Evolutionary conservation across 2,329 filamentous ascomycete species (phyloP).

Genomic region (Niveomyces coronatus): DNA sequence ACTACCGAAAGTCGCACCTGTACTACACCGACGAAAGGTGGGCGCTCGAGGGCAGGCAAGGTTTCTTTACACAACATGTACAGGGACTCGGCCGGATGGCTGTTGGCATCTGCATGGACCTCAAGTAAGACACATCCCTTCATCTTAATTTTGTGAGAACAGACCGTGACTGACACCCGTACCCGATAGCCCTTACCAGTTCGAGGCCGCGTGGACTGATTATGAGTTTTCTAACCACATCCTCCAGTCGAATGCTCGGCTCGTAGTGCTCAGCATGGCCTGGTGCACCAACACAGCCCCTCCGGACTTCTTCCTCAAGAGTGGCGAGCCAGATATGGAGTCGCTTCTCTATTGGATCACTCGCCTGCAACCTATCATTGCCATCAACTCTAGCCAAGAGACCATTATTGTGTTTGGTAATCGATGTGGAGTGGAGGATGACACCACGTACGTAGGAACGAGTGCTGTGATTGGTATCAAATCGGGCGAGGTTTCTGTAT

Average conservation of each 20-base stretch:
- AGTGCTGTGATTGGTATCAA: slow-evolving; percentile 60
- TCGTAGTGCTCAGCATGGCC: slow-evolving; percentile 67
- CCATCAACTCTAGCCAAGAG: slow-evolving; percentile 40
- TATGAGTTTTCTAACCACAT: slow-evolving; percentile 41
- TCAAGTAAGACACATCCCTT: slow-evolving; percentile 31
- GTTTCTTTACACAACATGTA: slow-evolving; percentile 33
- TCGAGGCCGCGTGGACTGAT: slow-evolving; percentile 9
- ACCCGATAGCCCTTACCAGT: slow-evolving; percentile 4
- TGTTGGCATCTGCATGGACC: slow-evolving; percentile 48
- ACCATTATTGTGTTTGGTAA: slow-evolving; percentile 64
- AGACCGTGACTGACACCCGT: no score
- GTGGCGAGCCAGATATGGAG: slow-evolving; percentile 56
- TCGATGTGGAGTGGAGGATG: slow-evolving; percentile 54
- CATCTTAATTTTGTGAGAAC: no score
- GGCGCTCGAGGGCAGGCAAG: slow-evolving; percentile 39
- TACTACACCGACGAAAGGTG: slow-evolving; percentile 49
- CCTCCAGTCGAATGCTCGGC: slow-evolving; percentile 41
- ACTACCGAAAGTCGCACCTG: slow-evolving; percentile 49
- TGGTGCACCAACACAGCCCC: slow-evolving; percentile 56
- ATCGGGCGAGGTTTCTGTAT: slow-evolving; percentile 54
- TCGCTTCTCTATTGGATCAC: slow-evolving; percentile 68
- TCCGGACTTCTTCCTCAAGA: slow-evolving; percentile 33
- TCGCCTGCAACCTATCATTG: slow-evolving; percentile 55
- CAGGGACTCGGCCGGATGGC: slow-evolving; percentile 34
- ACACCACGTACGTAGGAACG: slow-evolving; percentile 62